Conservation (phyloP, 257 asterid species). For the Penstemon barbatus region DNA sequence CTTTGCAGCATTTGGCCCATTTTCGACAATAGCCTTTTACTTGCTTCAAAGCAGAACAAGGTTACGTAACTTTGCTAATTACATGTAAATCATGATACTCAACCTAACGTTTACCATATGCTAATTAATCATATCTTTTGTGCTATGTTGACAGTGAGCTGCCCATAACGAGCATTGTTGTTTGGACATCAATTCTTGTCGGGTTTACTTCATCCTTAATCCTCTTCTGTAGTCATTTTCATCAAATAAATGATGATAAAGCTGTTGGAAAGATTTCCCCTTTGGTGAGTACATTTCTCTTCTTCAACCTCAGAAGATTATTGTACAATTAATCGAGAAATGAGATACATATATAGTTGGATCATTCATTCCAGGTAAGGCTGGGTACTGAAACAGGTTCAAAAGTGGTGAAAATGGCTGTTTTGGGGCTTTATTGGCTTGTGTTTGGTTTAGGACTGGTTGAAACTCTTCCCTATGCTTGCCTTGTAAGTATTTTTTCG, state of each 20-base stretch:
- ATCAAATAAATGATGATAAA: conserved; percentile 36
- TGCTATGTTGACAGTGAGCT: conserved; percentile 34
- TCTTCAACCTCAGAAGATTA: too few relatives aligned
- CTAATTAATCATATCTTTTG: not conserved
- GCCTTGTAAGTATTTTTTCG: conserved; percentile 33
- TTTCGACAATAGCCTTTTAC: conserved; percentile 85
- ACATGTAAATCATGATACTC: not conserved
- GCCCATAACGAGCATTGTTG: conserved; percentile 41
- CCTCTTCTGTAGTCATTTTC: conserved; percentile 68
- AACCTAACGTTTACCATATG: not conserved
- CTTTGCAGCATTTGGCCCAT: conserved; percentile 95
- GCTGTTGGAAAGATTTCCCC: conserved; percentile 30
- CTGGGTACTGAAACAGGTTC: conserved; percentile 51
- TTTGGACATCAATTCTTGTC: conserved; percentile 54
- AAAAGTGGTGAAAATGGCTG: conserved; percentile 41
- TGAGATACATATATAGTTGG: not conserved
- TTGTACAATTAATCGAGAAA: not conserved
- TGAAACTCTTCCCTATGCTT: conserved; percentile 42
- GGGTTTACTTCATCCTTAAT: conserved; percentile 54
- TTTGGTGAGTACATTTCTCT: conserved; percentile 39
- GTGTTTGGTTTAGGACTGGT: conserved; percentile 40
- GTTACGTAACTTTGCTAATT: conserved; percentile 12
- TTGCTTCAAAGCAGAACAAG: conserved; percentile 49
- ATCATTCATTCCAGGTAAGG: conserved; percentile 45
- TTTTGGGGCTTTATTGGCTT: conserved; percentile 41